These are phyloP conservation scores for Penicillium lividum DNA, from an alignment of 495 filamentous ascomycete genomes.

Conservation along the genomic window DNA sequence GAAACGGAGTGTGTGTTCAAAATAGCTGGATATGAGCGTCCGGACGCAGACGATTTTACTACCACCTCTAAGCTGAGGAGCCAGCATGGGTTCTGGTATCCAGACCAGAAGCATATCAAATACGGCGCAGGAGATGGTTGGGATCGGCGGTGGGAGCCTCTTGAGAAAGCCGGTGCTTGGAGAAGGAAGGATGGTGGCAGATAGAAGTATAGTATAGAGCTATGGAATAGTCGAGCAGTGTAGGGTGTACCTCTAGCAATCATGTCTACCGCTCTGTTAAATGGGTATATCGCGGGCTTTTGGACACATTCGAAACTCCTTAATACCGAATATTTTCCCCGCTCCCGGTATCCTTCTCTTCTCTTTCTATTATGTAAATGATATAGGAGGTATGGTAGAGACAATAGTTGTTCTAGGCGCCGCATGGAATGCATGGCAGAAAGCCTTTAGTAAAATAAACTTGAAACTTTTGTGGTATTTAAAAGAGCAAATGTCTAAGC, in stretches of 20 bases:
- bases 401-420: too few species aligned
- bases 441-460: neutral
- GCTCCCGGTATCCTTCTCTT: too few species aligned
- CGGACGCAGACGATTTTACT: slow-evolving; percentile 32
- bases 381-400: too few species aligned
- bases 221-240: neutral
- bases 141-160: slow-evolving; percentile 40
- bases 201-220: neutral
- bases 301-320: too few species aligned
- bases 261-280: too few species aligned
- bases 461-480: slow-evolving; percentile 26
- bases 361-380: too few species aligned
- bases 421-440: neutral
- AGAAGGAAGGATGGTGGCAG: slow-evolving; percentile 26
- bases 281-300: too few species aligned
- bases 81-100: slow-evolving; percentile 33
- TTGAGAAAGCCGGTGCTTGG: slow-evolving; percentile 37
- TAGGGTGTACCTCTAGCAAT: too few species aligned
- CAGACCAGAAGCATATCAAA: slow-evolving; percentile 16
- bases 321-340: too few species aligned
- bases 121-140: slow-evolving; percentile 34
- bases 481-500: slow-evolving; percentile 17
- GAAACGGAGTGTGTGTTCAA: slow-evolving; percentile 20
- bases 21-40: slow-evolving; percentile 46
- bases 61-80: slow-evolving; percentile 37